These are phyloP conservation scores for Penicillium sp. DNA, from an alignment of 2,329 filamentous ascomycete genomes.

Conservation along the genomic window DNA sequence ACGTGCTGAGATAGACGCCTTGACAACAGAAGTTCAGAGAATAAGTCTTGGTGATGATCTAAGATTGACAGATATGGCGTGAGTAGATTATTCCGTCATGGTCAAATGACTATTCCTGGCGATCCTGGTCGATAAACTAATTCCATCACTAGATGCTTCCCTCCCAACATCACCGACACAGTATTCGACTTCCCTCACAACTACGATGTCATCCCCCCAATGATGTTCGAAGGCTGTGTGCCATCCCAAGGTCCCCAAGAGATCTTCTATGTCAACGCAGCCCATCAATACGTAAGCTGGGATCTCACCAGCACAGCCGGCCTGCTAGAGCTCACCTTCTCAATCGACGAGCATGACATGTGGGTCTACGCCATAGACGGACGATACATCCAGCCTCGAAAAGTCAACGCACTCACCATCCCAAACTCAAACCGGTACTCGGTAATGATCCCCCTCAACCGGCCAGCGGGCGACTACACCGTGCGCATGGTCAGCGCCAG, in stretches of 20 bases:
- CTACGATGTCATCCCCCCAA: constrained; percentile 15
- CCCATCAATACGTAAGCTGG: constrained; percentile 35
- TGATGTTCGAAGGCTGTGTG: constrained; percentile 24
- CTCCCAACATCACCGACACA: constrained; percentile 15
- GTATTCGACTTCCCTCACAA: constrained; percentile 21
- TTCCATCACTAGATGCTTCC: constrained; percentile 21
- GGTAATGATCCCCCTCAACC: constrained; percentile 44
- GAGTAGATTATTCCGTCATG: background rate
- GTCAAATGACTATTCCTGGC: no score
- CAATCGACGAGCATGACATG: constrained; percentile 47
- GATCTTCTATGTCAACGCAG: constrained; percentile 33
- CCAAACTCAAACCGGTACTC: constrained; percentile 42
- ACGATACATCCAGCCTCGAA: constrained; percentile 41
- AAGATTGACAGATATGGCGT: constrained; percentile 30
- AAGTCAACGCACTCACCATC: constrained; percentile 37
- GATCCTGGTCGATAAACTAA: background rate
- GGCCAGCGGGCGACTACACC: constrained; percentile 50
- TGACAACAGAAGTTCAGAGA: constrained; percentile 26
- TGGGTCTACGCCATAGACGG: constrained; percentile 48
- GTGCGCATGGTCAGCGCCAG: constrained; percentile 53
- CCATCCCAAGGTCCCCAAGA: constrained; percentile 26
- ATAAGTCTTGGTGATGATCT: constrained; percentile 15
- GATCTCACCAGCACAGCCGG: constrained; percentile 40
- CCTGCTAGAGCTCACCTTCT: constrained; percentile 33
- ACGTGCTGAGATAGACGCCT: constrained; percentile 29